Evolutionary conservation across 2,329 filamentous ascomycete species (phyloP).

Genomic region (Seiridium cupressi): DNA sequence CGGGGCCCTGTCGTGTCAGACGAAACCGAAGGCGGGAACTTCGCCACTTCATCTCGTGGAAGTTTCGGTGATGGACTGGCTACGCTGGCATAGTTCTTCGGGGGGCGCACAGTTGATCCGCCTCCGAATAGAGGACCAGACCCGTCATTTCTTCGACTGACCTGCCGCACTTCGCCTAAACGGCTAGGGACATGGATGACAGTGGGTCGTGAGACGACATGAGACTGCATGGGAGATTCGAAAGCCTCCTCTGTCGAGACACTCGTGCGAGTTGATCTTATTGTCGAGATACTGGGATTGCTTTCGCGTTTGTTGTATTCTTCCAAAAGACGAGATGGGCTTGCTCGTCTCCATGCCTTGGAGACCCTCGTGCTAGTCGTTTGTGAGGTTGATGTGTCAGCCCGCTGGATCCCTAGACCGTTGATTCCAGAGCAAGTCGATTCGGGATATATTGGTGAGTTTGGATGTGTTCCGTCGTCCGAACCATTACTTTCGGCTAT

Average conservation of each 20-base stretch:
- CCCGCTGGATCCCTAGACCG: slow-evolving; percentile 15
- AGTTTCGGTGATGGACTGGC: slow-evolving; percentile 7
- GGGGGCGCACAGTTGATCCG: slow-evolving; percentile 20
- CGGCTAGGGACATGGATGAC: slow-evolving; percentile 30
- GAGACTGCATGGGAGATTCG: slow-evolving; percentile 23
- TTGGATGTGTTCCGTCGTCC: slow-evolving; percentile 11
- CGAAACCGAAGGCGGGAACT: slow-evolving; percentile 10
- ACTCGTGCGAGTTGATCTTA: slow-evolving; percentile 25
- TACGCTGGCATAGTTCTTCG: slow-evolving; percentile 18
- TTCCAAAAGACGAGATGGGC: slow-evolving; percentile 9
- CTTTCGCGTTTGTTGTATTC: slow-evolving; percentile 20
- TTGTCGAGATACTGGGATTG: slow-evolving; percentile 21
- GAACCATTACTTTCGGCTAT: slow-evolving; percentile 14
- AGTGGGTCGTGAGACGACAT: slow-evolving; percentile 24
- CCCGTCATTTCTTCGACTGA: slow-evolving; percentile 23
- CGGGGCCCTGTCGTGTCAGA: slow-evolving; percentile 8
- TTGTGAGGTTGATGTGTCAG: slow-evolving; percentile 13
- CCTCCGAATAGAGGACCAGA: slow-evolving; percentile 24
- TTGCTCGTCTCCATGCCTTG: slow-evolving; percentile 23
- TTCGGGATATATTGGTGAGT: not conserved
- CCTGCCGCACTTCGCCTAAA: slow-evolving; percentile 23
- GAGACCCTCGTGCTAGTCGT: slow-evolving; percentile 22
- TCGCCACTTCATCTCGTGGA: not conserved
- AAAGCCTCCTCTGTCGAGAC: slow-evolving; percentile 24
- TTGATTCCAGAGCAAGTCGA: slow-evolving; percentile 1